These are phyloP conservation scores for Coemansia sp. DNA, from an alignment of 192 early-diverging fungal genomes.

Conservation along the genomic window DNA sequence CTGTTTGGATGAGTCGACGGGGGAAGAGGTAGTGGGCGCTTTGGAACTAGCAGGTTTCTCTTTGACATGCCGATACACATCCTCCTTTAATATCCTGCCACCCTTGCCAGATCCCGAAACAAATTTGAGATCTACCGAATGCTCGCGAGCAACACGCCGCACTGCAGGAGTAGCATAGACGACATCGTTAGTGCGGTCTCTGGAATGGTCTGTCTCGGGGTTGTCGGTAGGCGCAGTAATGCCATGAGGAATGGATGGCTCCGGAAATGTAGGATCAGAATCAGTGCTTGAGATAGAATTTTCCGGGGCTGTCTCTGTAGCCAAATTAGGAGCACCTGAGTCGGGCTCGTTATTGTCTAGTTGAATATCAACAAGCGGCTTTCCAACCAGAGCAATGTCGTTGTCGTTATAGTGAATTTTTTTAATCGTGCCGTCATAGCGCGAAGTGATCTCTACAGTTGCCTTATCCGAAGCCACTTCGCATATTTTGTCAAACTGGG, in stretches of 20 bases:
- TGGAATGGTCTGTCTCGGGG: slow-evolving; percentile 20
- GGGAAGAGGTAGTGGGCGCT: background rate
- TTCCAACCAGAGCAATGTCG: slow-evolving; percentile 91
- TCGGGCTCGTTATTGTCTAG: slow-evolving; percentile 31
- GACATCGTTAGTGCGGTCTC: slow-evolving; percentile 31
- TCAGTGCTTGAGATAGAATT: background rate
- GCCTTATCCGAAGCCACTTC: slow-evolving; percentile 99
- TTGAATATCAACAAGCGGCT: slow-evolving; percentile 86
- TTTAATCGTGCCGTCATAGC: slow-evolving; percentile 82
- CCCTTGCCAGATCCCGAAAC: slow-evolving; percentile 81
- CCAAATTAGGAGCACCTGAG: background rate
- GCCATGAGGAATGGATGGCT: background rate
- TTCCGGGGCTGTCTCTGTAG: background rate
- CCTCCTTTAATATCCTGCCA: slow-evolving; percentile 91
- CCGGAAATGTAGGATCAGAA: background rate
- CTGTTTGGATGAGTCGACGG: slow-evolving; percentile 15
- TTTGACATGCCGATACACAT: slow-evolving; percentile 61
- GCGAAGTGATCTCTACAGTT: slow-evolving; percentile 96
- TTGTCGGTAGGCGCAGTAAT: background rate
- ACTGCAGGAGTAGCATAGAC: slow-evolving; percentile 88
- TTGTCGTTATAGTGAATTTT: slow-evolving; percentile 81
- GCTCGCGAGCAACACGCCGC: slow-evolving; percentile 77
- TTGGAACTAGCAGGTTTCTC: background rate
- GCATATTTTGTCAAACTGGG: slow-evolving; percentile 92
- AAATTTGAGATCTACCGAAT: slow-evolving; percentile 68